Base-by-base conservation (phyloP, 768 basidiomycete genomes). In the Hortiboletus flavorubellus region DNA sequence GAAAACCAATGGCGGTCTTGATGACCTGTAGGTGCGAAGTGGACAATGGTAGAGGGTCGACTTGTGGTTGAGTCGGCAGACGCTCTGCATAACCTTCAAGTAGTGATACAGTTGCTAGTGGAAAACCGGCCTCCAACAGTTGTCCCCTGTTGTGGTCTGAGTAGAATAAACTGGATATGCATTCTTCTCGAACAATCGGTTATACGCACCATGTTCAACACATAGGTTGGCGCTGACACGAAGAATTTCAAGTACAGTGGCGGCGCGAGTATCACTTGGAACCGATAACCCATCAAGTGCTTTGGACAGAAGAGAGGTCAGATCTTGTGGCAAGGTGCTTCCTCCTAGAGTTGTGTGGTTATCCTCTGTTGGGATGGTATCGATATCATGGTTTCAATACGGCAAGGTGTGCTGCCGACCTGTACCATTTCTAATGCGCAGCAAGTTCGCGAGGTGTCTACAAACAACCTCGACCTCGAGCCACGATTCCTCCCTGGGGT, bases 171-270 rank as follows among this genome's bases (percentile, higher is more conserved):
- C 39, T 34, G 46, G 46, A 29, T 53, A 54, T 54, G 49, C 14
- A 59, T 46, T 46, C 21, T 44, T 8, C 46, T 18, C 48, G 18
- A 51, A 38, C 31, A 39, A 46, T 42, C 38, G 30, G 15, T 18
- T 43, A 14, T 23, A 68, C 82, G 56, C 60, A 85, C 89, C 84
- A 62, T 93, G 89, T 66, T 93, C 89, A 73, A 91, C 85, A 69
- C 89, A 91, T 16, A 93, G 71, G 70, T 93, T 93, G 12, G 91
- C 91, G 26, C 83, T 84, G 14, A 91, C 83, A 54, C 91, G 80
- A 51, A 93, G 79, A 31, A 91, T 72, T 66, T 93, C 88, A 55
- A 80, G 81, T 23, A 85, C 75, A 10, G 80, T 79, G 9, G 78
- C 64, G 47, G 81, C 75, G 54, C 76, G 78, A n/a, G 70, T 57